Base-by-base conservation (phyloP, 345 rosid species). In the Eucalyptus marginata region DNA sequence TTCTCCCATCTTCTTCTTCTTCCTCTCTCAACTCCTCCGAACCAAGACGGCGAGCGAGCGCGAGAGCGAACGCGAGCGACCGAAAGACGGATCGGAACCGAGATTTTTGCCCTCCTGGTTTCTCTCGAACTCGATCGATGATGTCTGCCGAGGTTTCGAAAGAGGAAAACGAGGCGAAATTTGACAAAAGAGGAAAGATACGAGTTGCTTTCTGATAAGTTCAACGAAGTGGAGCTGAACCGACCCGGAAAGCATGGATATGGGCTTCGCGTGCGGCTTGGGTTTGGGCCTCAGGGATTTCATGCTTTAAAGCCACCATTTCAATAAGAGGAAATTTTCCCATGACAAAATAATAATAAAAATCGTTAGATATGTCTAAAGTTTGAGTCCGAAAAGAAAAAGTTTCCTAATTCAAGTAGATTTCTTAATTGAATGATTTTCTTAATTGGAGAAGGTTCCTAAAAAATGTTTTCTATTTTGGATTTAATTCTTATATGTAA, bases 1-100 rank as follows among this genome's bases (percentile, higher is more conserved):
- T 66, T 98, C 99, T 94, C 99, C 99, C 99, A 97, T 86, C 83
- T 68, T 68, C 79, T 66, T 66, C 80, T 36, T 71, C 47, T 6
- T 36, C 47, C 43, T 6, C 83, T 20, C 9, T 36, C 47, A 76
- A 76, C 16, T 56, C 62, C 47, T 40, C 47, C 47, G 4, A 40
- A 11, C 47, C 83, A 36, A 20, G 83, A 36, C 83, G 83, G 11
- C 29, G 47, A 76, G 46, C 83, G 47, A 22, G 62, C 25, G 44
- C 24, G 80, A 4, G n/a, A 43, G 44, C 44, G 44, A 43, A 43
- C 13, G 49, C 49, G 50, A 49, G 50, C 50, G 50, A 49, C 13
- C 13, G 50, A 49, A 49, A 49, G 29, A 31, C 9, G 40, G 33
- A 27, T 6, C 15, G 8, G 15, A 8, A 59, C 68, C 2, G 10